Evolutionary conservation across 345 rosid genomes (phyloP), one percentile per base, ranked within the genome.

Genomic region (Tarenaya hassleriana): DNA sequence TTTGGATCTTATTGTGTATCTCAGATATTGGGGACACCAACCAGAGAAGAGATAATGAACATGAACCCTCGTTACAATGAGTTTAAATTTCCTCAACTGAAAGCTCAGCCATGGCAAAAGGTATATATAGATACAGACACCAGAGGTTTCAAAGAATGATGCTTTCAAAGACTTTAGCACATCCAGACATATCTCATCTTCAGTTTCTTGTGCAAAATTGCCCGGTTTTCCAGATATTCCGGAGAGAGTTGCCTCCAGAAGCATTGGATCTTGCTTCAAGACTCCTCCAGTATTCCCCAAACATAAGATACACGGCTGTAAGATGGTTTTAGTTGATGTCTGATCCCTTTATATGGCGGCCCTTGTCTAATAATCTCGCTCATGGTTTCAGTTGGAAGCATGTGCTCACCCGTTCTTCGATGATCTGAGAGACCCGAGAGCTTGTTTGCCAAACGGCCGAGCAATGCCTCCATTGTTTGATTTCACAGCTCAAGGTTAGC

Each of bases 91-190:
- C 97, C 95, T 52, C 97, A 85, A 71, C 79, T 89, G 33, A 89
- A 85, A 79, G 81, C 97, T 68, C 95, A 86, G 57, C 95, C 97
- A 45, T 89, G 92, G 95, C 87, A 85, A 73, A 89, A 89, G 95
- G 97, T 89, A n/a, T n/a, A n/a, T n/a, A n/a, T n/a, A n/a, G n/a
- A n/a, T n/a, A n/a, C n/a, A n/a, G n/a, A n/a, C n/a, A n/a, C n/a
- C n/a, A n/a, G 47, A 20, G 21, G 8, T 34, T 44, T 12, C 6
- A 7, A 12, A 10, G 21, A 38, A 7, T 10, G 40, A n/a, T 14
- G 20, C 16, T 58, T 55, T 18, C 10, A n/a, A n/a, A n/a, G n/a
- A n/a, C n/a, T n/a, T n/a, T n/a, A n/a, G n/a, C n/a, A n/a, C n/a
- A n/a, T n/a, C n/a, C n/a, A n/a, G n/a, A n/a, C n/a, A n/a, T 10